Conservation (phyloP, 345 rosid genomes). For the Pelargonium nanum region DNA sequence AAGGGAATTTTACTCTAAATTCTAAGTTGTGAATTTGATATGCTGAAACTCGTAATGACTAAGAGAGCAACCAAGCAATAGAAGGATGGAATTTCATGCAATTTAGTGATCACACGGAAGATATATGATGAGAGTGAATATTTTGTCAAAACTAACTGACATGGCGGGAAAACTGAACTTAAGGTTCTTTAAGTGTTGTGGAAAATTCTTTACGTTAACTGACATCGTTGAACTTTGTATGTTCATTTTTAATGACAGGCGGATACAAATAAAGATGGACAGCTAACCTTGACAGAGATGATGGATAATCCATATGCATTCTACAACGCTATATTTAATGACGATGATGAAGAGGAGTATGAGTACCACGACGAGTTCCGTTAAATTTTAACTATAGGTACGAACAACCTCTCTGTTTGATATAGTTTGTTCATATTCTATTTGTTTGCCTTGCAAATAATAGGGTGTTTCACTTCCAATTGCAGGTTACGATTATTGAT, state of each 20-base stretch:
- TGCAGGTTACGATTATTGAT: too few species aligned
- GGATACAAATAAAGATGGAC: constrained; percentile 76
- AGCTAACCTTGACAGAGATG: constrained; percentile 70
- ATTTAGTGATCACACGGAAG: too few species aligned
- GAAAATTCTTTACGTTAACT: too few species aligned
- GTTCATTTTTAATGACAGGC: constrained; percentile 53
- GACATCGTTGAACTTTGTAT: constrained; percentile 6
- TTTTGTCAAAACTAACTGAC: too few species aligned
- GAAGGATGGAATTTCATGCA: too few species aligned
- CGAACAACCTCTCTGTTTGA: not conserved
- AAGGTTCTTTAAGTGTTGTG: too few species aligned
- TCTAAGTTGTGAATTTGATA: not conserved
- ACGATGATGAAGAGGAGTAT: constrained; percentile 63
- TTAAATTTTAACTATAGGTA: constrained; percentile 26
- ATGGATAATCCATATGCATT: constrained; percentile 87
- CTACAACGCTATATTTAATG: constrained; percentile 77
- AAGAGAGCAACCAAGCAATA: too few species aligned
- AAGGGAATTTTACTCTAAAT: not conserved
- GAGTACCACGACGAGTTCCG: constrained; percentile 87
- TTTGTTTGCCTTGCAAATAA: too few species aligned
- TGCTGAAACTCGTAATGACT: too few species aligned
- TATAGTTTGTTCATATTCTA: not conserved
- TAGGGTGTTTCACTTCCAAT: too few species aligned
- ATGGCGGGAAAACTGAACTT: too few species aligned
- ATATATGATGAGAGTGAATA: too few species aligned